A percentile compares a stretch with the other conserved stretches of the same genome.
Evolutionary conservation across 371 early-diverging fungal species (phyloP).

Genomic region (Mucor racemosus): DNA sequence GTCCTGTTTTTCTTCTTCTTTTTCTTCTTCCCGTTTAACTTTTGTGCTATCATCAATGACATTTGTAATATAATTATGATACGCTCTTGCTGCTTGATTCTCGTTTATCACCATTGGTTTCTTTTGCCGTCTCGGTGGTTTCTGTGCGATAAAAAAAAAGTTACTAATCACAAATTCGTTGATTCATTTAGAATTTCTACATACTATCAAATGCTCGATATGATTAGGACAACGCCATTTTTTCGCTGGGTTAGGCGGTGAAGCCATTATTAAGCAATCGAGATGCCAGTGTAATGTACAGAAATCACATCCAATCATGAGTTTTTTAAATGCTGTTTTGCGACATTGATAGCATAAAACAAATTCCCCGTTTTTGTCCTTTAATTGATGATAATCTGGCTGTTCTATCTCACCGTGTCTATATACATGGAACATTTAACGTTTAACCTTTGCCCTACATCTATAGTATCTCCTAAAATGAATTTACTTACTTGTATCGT

Average conservation of each 20-base stretch:
- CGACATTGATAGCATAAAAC: conserved; percentile 69
- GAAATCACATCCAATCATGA: conserved; percentile 81
- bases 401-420: conserved; percentile 45
- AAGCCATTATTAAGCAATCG: conserved; percentile 79
- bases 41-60: conserved; percentile 1
- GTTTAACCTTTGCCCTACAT: neutral
- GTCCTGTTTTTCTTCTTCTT: neutral
- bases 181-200: neutral
- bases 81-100: neutral
- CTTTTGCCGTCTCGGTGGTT: conserved; percentile 30
- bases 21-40: neutral
- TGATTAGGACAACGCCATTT: conserved; percentile 93
- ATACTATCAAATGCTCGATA: conserved; percentile 67
- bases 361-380: conserved; percentile 56
- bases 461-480: neutral
- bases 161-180: no score
- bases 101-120: conserved; percentile 1
- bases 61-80: neutral
- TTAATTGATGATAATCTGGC: conserved; percentile 55
- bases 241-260: conserved; percentile 60
- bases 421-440: neutral
- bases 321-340: conserved; percentile 56
- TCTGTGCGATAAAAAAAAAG: conserved; percentile 15
- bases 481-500: conserved; percentile 31
- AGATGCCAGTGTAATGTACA: conserved; percentile 86